Evolutionary conservation across 2,329 filamentous ascomycete species (phyloP).

Genomic region (Stagonosporopsis rhizophila): DNA sequence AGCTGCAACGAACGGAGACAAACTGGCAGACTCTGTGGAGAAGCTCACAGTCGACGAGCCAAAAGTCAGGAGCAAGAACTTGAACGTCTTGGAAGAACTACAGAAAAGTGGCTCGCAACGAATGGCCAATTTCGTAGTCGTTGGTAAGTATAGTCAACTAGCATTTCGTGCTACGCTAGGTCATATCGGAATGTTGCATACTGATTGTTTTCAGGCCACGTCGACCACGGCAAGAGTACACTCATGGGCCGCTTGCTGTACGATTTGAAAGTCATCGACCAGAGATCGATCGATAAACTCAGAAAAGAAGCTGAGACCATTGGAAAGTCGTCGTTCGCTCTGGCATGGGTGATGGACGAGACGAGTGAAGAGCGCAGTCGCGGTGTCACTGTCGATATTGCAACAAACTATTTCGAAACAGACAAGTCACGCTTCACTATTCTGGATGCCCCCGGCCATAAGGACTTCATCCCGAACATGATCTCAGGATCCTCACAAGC

Average conservation of each 20-base stretch:
- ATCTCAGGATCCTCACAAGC: constrained; percentile 96
- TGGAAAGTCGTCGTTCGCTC: constrained; percentile 92
- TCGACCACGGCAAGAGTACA: constrained; percentile 97
- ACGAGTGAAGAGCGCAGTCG: constrained; percentile 85
- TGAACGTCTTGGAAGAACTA: constrained; percentile 84
- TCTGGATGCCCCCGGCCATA: constrained; percentile 91
- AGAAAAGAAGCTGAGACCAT: constrained; percentile 87
- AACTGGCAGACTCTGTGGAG: constrained; percentile 57
- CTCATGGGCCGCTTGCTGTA: constrained; percentile 94
- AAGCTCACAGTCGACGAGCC: constrained; percentile 59
- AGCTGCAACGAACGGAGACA: constrained; percentile 26
- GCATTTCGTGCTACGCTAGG: no score
- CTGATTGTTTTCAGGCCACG: constrained; percentile 71
- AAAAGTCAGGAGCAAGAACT: constrained; percentile 73
- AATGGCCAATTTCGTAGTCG: constrained; percentile 88
- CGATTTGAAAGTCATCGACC: constrained; percentile 86
- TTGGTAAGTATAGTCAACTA: constrained; percentile 65
- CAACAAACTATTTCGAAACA: constrained; percentile 93
- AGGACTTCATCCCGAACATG: constrained; percentile 98
- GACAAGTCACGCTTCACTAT: constrained; percentile 88
- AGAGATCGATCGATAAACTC: constrained; percentile 87
- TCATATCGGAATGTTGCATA: no score
- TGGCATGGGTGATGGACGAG: constrained; percentile 97
- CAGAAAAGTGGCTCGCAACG: constrained; percentile 78
- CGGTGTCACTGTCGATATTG: constrained; percentile 96